These are phyloP conservation scores for Pyricularia pennisetigena DNA, from an alignment of 2,329 filamentous ascomycete genomes.

Conservation along the genomic window DNA sequence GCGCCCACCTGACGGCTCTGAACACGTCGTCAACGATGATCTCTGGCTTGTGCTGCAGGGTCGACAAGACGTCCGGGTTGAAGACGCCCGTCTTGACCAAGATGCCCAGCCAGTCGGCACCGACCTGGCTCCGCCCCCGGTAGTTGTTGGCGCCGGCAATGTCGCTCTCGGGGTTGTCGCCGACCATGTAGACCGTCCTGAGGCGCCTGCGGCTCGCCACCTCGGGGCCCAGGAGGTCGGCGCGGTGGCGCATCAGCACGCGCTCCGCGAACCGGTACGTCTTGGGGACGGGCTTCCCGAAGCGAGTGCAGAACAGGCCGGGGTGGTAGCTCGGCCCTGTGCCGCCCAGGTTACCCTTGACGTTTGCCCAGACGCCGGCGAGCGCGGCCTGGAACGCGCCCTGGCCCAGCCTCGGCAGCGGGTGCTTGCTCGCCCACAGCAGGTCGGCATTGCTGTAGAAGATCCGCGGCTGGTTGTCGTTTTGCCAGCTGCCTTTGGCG, in stretches of 20 bases:
- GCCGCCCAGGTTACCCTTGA: conserved; percentile 53
- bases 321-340: conserved; percentile 41
- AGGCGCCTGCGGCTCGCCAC: conserved; percentile 28
- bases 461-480: conserved; percentile 65
- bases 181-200: conserved; percentile 83
- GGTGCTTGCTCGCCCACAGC: conserved; percentile 79
- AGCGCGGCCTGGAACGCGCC: conserved; percentile 81
- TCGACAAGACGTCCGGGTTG: conserved; percentile 11
- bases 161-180: conserved; percentile 82
- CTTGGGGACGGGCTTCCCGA: conserved; percentile 71
- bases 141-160: conserved; percentile 81
- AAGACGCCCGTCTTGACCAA: conserved; percentile 23
- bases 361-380: conserved; percentile 65
- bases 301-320: conserved; percentile 26
- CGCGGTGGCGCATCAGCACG: conserved; percentile 53
- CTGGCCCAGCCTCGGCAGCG: conserved; percentile 79
- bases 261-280: conserved; percentile 83
- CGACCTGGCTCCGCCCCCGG: conserved; percentile 39
- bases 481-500: conserved; percentile 69
- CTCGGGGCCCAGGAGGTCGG: conserved; percentile 27
- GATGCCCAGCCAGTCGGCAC: conserved; percentile 30
- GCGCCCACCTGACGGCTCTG: conserved; percentile 19
- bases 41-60: conserved; percentile 14
- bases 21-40: conserved; percentile 17
- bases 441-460: conserved; percentile 90